Conservation (phyloP, 1,284 basidiomycete genomes). For the Hemileia vastatrix region DNA sequence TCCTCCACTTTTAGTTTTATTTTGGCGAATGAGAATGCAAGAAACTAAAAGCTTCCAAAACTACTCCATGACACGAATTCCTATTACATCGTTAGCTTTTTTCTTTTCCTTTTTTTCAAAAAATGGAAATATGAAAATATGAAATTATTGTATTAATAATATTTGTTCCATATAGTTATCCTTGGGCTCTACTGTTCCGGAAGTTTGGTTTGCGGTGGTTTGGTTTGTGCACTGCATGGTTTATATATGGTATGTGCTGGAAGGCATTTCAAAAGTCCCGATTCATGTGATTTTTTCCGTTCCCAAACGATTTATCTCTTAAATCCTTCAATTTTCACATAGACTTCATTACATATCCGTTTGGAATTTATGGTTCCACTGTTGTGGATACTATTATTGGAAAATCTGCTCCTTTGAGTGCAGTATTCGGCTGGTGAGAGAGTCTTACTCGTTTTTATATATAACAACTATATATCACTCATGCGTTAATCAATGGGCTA, state of each 20-base stretch:
- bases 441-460: background rate
- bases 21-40: conserved; percentile 40
- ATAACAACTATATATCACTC: no score
- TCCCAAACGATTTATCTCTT: background rate
- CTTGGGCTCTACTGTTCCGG: conserved; percentile 18
- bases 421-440: conserved; percentile 20
- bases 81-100: conserved; percentile 32
- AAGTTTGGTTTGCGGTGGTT: conserved; percentile 19
- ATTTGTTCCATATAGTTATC: conserved; percentile 8
- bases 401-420: conserved; percentile 47
- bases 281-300: background rate
- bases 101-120: background rate
- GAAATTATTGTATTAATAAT: background rate
- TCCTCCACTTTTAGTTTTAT: conserved; percentile 39
- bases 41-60: conserved; percentile 37
- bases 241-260: conserved; percentile 16
- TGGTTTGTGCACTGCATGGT: conserved; percentile 18
- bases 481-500: conserved; percentile 23
- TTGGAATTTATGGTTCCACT: conserved; percentile 73
- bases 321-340: conserved; percentile 1
- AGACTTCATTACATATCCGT: conserved; percentile 48
- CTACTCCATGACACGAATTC: conserved; percentile 34
- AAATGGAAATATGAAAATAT: background rate
- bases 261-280: background rate
- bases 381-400: conserved; percentile 62